These are phyloP conservation scores for Begonia peltatifolia DNA, from an alignment of 306 rosid genomes.

Conservation along the genomic window DNA sequence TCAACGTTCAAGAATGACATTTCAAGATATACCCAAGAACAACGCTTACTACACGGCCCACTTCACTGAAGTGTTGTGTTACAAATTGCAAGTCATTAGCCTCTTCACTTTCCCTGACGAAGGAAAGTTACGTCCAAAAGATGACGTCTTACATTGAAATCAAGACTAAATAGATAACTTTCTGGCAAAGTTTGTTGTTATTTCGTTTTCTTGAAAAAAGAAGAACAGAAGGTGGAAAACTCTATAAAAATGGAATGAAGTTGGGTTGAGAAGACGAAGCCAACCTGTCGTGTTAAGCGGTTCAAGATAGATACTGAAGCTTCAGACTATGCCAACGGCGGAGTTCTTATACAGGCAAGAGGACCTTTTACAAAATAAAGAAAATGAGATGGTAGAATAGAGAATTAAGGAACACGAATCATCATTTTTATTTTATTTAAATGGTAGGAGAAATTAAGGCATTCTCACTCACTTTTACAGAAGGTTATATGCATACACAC, in stretches of 20 bases:
- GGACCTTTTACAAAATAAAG: background rate
- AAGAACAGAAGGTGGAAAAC: constrained; percentile 2
- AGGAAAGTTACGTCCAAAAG: too few species aligned
- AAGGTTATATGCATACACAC: too few species aligned
- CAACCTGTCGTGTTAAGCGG: background rate
- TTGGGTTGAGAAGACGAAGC: constrained; percentile 11
- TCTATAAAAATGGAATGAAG: constrained; percentile 3
- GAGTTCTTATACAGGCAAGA: background rate
- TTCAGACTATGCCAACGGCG: background rate
- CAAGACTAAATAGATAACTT: background rate
- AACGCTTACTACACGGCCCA: constrained; percentile 27
- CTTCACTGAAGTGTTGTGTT: constrained; percentile 36
- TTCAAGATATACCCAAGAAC: constrained; percentile 53
- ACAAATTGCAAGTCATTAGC: constrained; percentile 58
- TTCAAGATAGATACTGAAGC: too few species aligned
- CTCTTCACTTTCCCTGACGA: constrained; percentile 72
- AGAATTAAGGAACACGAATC: background rate
- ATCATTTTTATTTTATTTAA: too few species aligned
- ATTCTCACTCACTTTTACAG: too few species aligned
- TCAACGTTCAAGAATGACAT: too few species aligned
- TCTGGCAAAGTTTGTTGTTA: constrained; percentile 33
- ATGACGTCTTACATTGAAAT: too few species aligned
- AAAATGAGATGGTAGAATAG: background rate
- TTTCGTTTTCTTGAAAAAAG: constrained; percentile 27
- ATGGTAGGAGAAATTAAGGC: too few species aligned